Percentiles rank a stretch among this genome's conserved stretches.
These are phyloP conservation scores for Ensete ventricosum DNA, from an alignment of 176 grass and related monocot species.

Conservation along the genomic window DNA sequence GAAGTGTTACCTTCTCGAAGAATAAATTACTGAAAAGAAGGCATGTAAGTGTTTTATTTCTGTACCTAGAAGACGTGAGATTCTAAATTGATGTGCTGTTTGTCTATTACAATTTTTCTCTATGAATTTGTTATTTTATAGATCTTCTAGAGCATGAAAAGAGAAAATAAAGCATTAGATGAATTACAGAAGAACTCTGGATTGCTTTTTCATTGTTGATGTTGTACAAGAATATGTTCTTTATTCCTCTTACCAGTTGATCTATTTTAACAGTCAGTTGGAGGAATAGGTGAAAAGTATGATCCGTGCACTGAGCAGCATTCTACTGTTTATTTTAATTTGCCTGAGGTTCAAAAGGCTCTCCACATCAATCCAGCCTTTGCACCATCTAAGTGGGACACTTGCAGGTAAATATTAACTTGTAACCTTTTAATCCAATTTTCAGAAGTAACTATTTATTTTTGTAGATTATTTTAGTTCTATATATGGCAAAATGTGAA, in stretches of 20 bases:
- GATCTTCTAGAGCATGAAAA: neutral
- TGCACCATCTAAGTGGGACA: constrained; percentile 71
- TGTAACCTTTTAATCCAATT: neutral
- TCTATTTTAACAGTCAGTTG: constrained; percentile 51
- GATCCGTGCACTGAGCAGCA: constrained; percentile 92
- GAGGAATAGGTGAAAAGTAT: constrained; percentile 66
- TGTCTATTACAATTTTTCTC: neutral
- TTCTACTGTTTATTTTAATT: constrained; percentile 92
- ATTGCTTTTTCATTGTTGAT: neutral
- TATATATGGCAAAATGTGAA: neutral
- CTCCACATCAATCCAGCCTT: constrained; percentile 76
- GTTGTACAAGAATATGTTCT: neutral
- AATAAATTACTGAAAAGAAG: constrained; percentile 93
- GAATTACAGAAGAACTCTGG: neutral
- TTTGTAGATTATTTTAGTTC: neutral
- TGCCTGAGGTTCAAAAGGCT: constrained; percentile 78
- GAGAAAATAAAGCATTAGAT: neutral
- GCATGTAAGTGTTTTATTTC: constrained; percentile 44
- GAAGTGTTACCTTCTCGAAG: constrained; percentile 50
- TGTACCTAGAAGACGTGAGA: constrained; percentile 13
- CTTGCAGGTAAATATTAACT: constrained; percentile 57
- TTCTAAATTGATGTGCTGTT: neutral
- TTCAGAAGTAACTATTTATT: neutral
- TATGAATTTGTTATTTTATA: neutral
- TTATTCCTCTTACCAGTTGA: neutral